Evolutionary conservation across 164 flowering plant genomes (phyloP).

Genomic region (Dillenia suffruticosa): DNA sequence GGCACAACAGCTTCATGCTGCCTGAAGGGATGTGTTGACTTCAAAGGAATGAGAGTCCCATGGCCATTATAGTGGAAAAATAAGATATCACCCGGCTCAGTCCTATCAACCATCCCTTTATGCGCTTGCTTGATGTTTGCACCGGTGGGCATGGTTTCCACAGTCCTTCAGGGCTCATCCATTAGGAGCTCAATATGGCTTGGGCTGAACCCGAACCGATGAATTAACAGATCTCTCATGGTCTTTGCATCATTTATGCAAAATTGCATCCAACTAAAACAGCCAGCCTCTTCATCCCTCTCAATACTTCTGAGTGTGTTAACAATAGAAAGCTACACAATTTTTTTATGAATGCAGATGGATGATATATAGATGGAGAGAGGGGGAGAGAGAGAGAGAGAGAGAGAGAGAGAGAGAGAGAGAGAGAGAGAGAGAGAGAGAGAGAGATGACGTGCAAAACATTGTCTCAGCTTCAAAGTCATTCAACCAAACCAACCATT

Average conservation of each 20-base stretch:
- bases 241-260: conserved; percentile 73
- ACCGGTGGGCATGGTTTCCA: conserved; percentile 50
- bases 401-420: too few relatives aligned
- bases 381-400: too few relatives aligned
- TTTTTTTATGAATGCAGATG: too few relatives aligned
- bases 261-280: conserved; percentile 65
- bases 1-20: conserved; percentile 82
- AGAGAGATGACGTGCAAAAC: too few relatives aligned
- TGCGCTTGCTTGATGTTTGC: conserved; percentile 55
- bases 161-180: conserved; percentile 35
- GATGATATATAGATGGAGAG: too few relatives aligned
- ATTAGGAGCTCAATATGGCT: conserved; percentile 40
- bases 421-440: too few relatives aligned
- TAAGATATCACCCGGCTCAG: conserved; percentile 54
- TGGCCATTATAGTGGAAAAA: conserved; percentile 87
- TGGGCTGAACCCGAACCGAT: conserved; percentile 47
- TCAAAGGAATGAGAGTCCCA: conserved; percentile 54
- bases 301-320: background rate
- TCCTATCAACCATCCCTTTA: conserved; percentile 40
- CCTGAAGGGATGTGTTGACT: conserved; percentile 20
- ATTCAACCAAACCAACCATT: too few relatives aligned
- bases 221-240: conserved; percentile 40
- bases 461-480: too few relatives aligned
- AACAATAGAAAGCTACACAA: too few relatives aligned
- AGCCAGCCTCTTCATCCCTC: conserved; percentile 43